A percentile compares a stretch with the other conserved stretches of the same genome.
These are phyloP conservation scores for Russula olivacea DNA, from an alignment of 768 basidiomycete species.

Conservation along the genomic window DNA sequence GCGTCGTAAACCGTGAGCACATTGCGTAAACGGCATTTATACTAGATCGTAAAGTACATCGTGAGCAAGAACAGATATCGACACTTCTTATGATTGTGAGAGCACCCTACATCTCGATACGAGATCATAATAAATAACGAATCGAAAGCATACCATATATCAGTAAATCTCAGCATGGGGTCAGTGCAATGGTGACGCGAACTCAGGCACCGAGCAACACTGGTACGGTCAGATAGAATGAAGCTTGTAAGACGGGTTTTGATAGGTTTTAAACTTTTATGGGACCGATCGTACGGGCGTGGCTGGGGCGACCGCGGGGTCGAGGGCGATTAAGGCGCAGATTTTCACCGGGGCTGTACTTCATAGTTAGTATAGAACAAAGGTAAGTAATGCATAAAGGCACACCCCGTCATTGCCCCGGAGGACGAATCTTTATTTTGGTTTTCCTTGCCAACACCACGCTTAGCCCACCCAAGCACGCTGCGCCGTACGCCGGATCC, in stretches of 20 bases:
- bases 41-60: slow-evolving; percentile 19
- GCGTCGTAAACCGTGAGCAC: slow-evolving; percentile 8
- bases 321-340: slow-evolving; percentile 43
- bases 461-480: slow-evolving; percentile 60
- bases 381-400: neutral
- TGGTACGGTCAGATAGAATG: neutral
- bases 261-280: slow-evolving; percentile 1
- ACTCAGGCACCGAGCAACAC: neutral
- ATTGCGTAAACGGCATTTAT: slow-evolving; percentile 9
- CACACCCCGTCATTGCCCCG: slow-evolving; percentile 52
- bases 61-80: slow-evolving; percentile 14
- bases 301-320: slow-evolving; percentile 40
- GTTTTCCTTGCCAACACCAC: slow-evolving; percentile 46
- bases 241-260: neutral
- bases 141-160: neutral
- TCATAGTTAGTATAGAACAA: neutral
- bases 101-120: neutral
- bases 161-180: slow-evolving; percentile 1
- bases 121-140: neutral
- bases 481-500: slow-evolving; percentile 51
- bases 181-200: neutral
- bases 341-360: slow-evolving; percentile 36
- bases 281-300: slow-evolving; percentile 25
- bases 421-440: slow-evolving; percentile 42
- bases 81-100: neutral